phyloP scores from a whole-genome alignment of 1,284 basidiomycete genomes.

The Pyrrhoderma lamaoense region DNA sequence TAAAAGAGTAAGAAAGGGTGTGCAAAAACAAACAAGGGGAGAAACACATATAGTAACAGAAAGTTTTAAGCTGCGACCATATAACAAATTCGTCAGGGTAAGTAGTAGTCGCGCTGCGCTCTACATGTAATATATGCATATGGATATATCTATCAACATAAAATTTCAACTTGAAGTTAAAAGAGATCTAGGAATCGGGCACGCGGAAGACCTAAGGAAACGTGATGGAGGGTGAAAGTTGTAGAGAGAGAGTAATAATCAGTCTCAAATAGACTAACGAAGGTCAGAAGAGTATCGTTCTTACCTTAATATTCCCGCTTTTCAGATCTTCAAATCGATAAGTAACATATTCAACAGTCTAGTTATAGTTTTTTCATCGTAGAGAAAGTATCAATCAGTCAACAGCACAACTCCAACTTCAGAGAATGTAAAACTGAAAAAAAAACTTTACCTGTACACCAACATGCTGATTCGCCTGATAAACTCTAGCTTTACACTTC shows the following conservation, averaged over 20 bases:
- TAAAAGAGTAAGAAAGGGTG: no score
- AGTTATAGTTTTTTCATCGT: constrained; percentile 13
- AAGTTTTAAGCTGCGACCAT: no score
- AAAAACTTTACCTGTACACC: constrained; percentile 46
- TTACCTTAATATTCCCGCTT: constrained; percentile 68
- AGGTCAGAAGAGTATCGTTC: neutral
- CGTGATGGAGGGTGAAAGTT: no score
- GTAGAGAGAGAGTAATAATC: no score
- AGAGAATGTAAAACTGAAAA: constrained; percentile 33
- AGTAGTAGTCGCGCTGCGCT: no score
- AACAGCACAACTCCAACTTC: constrained; percentile 18
- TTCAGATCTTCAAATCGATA: constrained; percentile 88
- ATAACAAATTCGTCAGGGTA: no score
- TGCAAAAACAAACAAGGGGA: no score
- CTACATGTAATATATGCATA: no score
- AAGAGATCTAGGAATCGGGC: neutral
- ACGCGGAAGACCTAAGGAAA: no score
- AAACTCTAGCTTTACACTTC: constrained; percentile 78
- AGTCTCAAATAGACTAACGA: no score
- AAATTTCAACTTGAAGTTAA: neutral
- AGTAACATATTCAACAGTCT: constrained; percentile 68
- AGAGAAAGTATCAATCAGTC: constrained; percentile 9
- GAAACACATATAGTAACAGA: no score
- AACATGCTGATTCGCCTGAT: constrained; percentile 76
- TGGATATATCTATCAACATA: no score